A percentile compares a stretch with the other conserved stretches of the same genome.
These are phyloP conservation scores for Lophiotrema nucula DNA, from an alignment of 495 filamentous ascomycete genomes.

Conservation along the genomic window DNA sequence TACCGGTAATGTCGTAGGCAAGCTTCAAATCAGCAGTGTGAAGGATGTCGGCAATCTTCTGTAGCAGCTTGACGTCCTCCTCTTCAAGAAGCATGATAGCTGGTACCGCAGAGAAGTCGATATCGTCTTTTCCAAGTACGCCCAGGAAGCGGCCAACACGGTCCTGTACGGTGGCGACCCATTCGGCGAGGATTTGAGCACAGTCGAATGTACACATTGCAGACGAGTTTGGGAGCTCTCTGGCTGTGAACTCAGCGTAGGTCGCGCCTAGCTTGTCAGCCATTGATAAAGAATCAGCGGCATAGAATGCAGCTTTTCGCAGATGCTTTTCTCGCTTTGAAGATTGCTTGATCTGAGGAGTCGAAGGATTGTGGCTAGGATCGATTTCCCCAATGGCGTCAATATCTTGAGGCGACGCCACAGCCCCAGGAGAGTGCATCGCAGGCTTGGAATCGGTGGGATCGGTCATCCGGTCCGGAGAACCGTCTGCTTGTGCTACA, in stretches of 20 bases:
- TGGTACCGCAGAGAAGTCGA: slow-evolving; percentile 73
- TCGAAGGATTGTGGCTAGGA: slow-evolving; percentile 48
- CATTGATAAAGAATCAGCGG: slow-evolving; percentile 88
- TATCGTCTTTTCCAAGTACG: slow-evolving; percentile 76
- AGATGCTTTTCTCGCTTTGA: slow-evolving; percentile 81
- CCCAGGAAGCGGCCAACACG: slow-evolving; percentile 86
- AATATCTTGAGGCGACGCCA: slow-evolving; percentile 24
- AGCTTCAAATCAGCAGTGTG: slow-evolving; percentile 78
- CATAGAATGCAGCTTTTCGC: slow-evolving; percentile 90
- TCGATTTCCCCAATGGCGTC: slow-evolving; percentile 47
- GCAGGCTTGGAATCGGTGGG: slow-evolving; percentile 50
- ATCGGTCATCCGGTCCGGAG: slow-evolving; percentile 54
- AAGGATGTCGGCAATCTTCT: slow-evolving; percentile 81
- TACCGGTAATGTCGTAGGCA: slow-evolving; percentile 44
- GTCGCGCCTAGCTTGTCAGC: slow-evolving; percentile 84
- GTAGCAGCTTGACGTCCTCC: slow-evolving; percentile 83
- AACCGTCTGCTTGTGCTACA: slow-evolving; percentile 69
- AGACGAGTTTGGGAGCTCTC: slow-evolving; percentile 90
- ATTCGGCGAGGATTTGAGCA: slow-evolving; percentile 94
- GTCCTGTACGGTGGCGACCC: slow-evolving; percentile 92
- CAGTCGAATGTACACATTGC: slow-evolving; percentile 95
- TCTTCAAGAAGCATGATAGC: slow-evolving; percentile 88
- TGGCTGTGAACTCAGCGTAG: slow-evolving; percentile 78
- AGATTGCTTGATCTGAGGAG: slow-evolving; percentile 47
- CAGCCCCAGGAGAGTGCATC: slow-evolving; percentile 20